Percentiles rank a stretch among this genome's conserved stretches.
Conservation (phyloP, 2,329 filamentous ascomycete genomes). For the Juglanconis sp. region DNA sequence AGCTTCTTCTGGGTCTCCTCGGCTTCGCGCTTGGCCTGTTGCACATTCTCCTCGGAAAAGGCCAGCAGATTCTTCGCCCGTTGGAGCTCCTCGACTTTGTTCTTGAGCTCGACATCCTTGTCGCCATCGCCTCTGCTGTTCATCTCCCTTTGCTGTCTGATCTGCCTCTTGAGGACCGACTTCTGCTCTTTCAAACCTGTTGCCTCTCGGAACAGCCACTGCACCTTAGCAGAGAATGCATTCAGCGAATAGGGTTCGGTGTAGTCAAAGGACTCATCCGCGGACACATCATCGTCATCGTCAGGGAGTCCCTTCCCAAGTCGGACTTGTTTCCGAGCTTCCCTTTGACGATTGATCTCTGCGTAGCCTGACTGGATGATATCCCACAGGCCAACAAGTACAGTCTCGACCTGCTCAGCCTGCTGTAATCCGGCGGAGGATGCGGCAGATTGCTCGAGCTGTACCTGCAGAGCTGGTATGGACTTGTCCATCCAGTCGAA, state of each 20-base stretch:
- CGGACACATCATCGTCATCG: conserved; percentile 60
- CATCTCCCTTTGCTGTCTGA: conserved; percentile 90
- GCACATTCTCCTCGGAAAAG: conserved; percentile 27
- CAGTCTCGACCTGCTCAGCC: conserved; percentile 53
- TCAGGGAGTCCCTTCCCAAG: conserved; percentile 52
- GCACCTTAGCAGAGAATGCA: conserved; percentile 75
- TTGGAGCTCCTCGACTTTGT: conserved; percentile 56
- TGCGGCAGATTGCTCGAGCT: conserved; percentile 35
- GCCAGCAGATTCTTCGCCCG: conserved; percentile 28
- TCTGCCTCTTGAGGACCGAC: conserved; percentile 81
- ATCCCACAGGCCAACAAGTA: conserved; percentile 55
- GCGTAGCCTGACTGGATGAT: conserved; percentile 54
- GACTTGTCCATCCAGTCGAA: conserved; percentile 65
- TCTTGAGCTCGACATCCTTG: conserved; percentile 61
- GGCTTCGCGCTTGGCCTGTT: conserved; percentile 24
- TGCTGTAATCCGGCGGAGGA: conserved; percentile 34
- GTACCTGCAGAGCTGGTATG: conserved; percentile 47
- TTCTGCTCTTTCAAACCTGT: conserved; percentile 82
- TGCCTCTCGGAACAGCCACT: conserved; percentile 74
- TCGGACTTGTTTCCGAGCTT: conserved; percentile 50
- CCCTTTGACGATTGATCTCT: conserved; percentile 51
- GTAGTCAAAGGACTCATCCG: conserved; percentile 56
- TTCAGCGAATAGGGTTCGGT: conserved; percentile 67
- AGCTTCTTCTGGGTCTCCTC: conserved; percentile 47
- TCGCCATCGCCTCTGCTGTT: conserved; percentile 81